These are phyloP conservation scores for Diaporthe destruens DNA, from an alignment of 2,329 filamentous ascomycete species.

Conservation along the genomic window DNA sequence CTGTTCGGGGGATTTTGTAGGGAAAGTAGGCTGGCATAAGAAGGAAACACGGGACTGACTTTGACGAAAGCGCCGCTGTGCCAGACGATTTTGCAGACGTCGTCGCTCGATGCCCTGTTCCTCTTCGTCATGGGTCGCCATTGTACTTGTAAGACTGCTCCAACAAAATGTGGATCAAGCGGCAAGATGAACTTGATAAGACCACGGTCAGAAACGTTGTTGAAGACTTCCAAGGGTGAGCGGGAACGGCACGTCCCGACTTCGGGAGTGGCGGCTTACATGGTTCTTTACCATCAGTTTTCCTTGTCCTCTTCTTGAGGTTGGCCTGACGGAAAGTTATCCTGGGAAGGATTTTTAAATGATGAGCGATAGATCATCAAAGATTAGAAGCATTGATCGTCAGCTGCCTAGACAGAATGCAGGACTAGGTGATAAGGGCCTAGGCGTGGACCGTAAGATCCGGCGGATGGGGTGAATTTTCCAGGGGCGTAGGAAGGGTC, in stretches of 20 bases:
- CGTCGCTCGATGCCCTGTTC: neutral
- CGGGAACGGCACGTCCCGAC: neutral
- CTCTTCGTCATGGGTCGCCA: neutral
- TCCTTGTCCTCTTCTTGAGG: neutral
- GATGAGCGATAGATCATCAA: neutral
- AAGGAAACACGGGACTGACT: neutral
- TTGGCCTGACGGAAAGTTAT: neutral
- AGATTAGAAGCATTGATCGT: neutral
- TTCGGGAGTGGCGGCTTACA: neutral
- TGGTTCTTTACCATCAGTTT: neutral
- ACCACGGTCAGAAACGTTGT: neutral
- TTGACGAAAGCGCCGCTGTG: neutral
- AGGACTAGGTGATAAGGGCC: neutral
- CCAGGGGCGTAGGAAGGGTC: neutral
- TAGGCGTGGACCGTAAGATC: neutral
- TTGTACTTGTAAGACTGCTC: neutral
- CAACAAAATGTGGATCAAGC: neutral
- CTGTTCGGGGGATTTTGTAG: neutral
- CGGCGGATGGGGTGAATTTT: neutral
- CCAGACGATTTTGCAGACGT: neutral
- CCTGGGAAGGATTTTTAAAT: neutral
- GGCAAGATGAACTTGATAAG: neutral
- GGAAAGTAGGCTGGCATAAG: neutral
- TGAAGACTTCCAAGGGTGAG: neutral
- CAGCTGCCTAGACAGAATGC: neutral